These are phyloP conservation scores for Rhizopus arrhizus DNA, from an alignment of 371 early-diverging fungal species.

Conservation along the genomic window DNA sequence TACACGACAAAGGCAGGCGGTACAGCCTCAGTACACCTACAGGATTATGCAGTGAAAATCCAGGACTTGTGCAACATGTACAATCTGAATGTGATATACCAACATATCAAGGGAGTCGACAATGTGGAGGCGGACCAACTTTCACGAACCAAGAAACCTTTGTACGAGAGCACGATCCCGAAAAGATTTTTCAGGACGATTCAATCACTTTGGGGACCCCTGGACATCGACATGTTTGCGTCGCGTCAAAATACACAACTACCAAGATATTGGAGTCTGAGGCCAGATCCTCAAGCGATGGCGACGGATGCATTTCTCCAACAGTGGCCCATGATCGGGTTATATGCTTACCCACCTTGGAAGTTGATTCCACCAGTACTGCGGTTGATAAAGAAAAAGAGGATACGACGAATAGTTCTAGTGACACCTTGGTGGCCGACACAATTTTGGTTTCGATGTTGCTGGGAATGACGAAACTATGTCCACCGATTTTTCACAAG, in stretches of 20 bases:
- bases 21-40: constrained; percentile 17
- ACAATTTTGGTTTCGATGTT: constrained; percentile 24
- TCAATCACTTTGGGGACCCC: constrained; percentile 7
- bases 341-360: constrained; percentile 32
- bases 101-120: constrained; percentile 23
- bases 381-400: constrained; percentile 22
- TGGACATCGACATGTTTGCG: constrained; percentile 38
- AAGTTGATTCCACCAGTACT: constrained; percentile 28
- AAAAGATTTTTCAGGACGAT: constrained; percentile 4
- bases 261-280: constrained; percentile 20
- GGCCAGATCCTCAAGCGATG: constrained; percentile 27
- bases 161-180: constrained; percentile 20
- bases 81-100: constrained; percentile 8
- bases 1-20: constrained; percentile 25
- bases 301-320: constrained; percentile 34
- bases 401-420: constrained; percentile 11
- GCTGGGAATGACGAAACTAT: neutral
- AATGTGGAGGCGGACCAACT: constrained; percentile 17
- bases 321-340: constrained; percentile 20
- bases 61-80: constrained; percentile 13
- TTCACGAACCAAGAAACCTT: constrained; percentile 10
- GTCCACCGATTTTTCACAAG: constrained; percentile 4
- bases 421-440: constrained; percentile 31
- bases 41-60: constrained; percentile 21
- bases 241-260: constrained; percentile 21